phyloP scores from a whole-genome alignment of 768 basidiomycete genomes.

The Auriscalpium vulgare region DNA sequence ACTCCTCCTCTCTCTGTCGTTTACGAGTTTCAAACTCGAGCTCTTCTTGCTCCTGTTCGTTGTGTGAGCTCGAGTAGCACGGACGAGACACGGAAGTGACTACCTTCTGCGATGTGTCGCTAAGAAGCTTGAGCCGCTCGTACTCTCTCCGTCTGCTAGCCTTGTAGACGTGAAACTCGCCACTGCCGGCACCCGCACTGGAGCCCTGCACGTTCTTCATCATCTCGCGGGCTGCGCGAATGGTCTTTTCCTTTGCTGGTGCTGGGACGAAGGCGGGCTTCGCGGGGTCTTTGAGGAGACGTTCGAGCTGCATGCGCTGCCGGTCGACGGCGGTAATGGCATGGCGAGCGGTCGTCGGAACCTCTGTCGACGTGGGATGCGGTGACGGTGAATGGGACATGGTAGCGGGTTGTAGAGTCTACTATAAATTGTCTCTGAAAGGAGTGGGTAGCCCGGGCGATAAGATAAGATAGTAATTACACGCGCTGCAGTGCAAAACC shows the following conservation, averaged over 20 bases:
- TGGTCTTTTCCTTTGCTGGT: conserved; percentile 74
- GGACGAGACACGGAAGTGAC: conserved; percentile 16
- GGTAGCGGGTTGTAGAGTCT: not conserved
- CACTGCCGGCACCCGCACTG: conserved; percentile 93
- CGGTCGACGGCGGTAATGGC: conserved; percentile 42
- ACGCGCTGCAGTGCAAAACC: no score
- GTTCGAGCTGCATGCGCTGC: conserved; percentile 68
- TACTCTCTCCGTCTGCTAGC: conserved; percentile 91
- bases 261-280: conserved; percentile 75
- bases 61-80: not conserved
- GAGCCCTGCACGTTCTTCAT: conserved; percentile 99
- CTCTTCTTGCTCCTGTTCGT: conserved; percentile 54
- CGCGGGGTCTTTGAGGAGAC: conserved; percentile 81
- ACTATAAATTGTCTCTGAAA: no score
- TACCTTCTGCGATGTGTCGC: conserved; percentile 75
- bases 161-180: conserved; percentile 99
- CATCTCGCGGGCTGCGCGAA: conserved; percentile 84
- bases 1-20: conserved; percentile 57
- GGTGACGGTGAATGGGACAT: conserved; percentile 25
- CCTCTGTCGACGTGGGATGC: conserved; percentile 15
- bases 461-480: no score
- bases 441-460: no score
- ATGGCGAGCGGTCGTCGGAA: conserved; percentile 27
- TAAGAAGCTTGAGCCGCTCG: conserved; percentile 85
- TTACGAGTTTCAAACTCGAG: conserved; percentile 72